A percentile compares a stretch with the other conserved stretches of the same genome.
Evolutionary conservation across 257 asterid genomes (phyloP).

Genomic region (Solanum tarapatanum): DNA sequence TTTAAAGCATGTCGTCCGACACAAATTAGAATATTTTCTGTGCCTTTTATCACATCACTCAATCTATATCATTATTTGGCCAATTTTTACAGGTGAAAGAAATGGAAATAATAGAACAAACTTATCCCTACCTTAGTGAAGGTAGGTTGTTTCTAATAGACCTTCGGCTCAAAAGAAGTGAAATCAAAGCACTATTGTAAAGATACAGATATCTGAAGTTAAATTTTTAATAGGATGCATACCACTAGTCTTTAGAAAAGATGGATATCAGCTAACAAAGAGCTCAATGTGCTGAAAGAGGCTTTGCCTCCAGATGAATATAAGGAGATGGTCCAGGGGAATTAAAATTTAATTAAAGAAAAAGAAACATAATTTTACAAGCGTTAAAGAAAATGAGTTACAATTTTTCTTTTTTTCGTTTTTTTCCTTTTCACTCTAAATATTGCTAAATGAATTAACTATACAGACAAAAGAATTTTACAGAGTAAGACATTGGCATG

Average conservation of each 20-base stretch:
- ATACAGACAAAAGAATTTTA: constrained; percentile 6
- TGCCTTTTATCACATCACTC: no score
- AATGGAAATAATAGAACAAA: no score
- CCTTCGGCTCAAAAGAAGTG: not conserved
- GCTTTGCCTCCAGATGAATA: not conserved
- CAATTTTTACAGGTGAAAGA: no score
- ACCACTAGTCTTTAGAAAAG: not conserved
- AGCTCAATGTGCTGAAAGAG: not conserved
- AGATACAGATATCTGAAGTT: not conserved
- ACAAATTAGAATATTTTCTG: no score
- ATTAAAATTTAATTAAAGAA: not conserved
- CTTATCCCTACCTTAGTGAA: not conserved
- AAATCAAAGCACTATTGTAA: not conserved
- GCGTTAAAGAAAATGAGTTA: not conserved
- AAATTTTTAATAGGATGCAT: not conserved
- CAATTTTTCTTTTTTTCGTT: not conserved
- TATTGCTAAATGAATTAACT: not conserved
- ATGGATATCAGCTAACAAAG: not conserved
- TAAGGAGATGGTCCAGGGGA: not conserved
- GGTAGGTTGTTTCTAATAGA: not conserved
- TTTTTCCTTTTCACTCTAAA: not conserved
- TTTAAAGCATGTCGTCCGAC: no score
- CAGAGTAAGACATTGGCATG: not conserved
- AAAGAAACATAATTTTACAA: not conserved
- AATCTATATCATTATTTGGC: no score